A percentile compares a stretch with the other conserved stretches of the same genome.
Evolutionary conservation across 805 yeast genomes (phyloP).

Genomic region (Saturnispora silvae): DNA sequence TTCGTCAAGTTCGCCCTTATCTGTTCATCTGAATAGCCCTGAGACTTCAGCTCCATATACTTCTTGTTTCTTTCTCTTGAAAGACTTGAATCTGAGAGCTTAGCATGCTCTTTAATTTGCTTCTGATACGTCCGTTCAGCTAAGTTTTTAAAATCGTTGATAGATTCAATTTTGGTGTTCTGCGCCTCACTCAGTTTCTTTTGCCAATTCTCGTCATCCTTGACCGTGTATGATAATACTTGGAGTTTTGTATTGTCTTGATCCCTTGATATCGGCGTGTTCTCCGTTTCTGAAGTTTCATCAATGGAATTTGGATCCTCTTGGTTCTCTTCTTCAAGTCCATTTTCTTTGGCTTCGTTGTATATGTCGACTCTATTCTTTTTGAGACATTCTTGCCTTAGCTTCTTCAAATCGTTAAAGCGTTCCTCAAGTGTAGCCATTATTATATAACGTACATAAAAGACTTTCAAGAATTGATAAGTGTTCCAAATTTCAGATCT

Average conservation of each 20-base stretch:
- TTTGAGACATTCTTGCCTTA: constrained; percentile 4
- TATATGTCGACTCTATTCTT: constrained; percentile 11
- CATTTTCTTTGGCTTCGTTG: constrained; percentile 8
- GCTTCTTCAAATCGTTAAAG: constrained; percentile 5
- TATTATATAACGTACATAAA: too few species aligned
- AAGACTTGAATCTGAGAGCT: not conserved
- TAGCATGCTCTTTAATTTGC: constrained; percentile 30
- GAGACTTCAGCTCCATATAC: constrained; percentile 13
- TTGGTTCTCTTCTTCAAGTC: too few species aligned
- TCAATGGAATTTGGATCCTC: too few species aligned
- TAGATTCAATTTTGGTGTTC: constrained; percentile 23
- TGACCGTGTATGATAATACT: constrained; percentile 44
- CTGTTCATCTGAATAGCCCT: constrained; percentile 20
- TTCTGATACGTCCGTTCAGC: constrained; percentile 55
- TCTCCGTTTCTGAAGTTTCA: not conserved
- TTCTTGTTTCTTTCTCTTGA: constrained; percentile 26
- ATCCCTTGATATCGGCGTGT: not conserved
- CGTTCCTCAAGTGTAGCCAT: too few species aligned
- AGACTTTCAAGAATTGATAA: too few species aligned
- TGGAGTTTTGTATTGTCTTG: constrained; percentile 18
- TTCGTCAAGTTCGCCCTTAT: constrained; percentile 27
- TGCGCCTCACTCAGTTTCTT: constrained; percentile 18
- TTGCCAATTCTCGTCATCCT: constrained; percentile 53
- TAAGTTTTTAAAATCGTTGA: constrained; percentile 38
- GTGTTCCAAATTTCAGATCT: too few species aligned